Evolutionary conservation across 306 rosid species (phyloP).

Genomic region (Biancaea sappan): DNA sequence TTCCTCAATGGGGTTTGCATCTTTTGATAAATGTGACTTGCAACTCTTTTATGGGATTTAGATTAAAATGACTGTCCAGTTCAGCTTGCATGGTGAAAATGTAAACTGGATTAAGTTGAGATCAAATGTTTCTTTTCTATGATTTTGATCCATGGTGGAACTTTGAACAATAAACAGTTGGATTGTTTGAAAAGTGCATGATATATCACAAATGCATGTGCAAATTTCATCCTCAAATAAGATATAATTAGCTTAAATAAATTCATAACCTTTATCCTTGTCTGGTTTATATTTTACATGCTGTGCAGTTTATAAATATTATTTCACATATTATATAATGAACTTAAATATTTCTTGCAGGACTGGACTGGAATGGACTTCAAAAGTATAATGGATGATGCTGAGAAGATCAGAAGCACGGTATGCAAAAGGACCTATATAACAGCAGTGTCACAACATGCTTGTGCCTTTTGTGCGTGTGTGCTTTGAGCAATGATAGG

Average conservation of each 20-base stretch:
- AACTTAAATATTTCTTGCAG: conserved; percentile 51
- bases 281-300: conserved; percentile 21
- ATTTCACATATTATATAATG: conserved; percentile 1
- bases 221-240: conserved; percentile 21
- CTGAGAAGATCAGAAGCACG: conserved; percentile 81
- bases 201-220: background rate
- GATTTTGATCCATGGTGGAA: conserved; percentile 4
- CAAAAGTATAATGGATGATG: conserved; percentile 83
- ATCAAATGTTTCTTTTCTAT: conserved; percentile 18
- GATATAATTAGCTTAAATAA: background rate
- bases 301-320: conserved; percentile 1
- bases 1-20: background rate
- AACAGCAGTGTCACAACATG: conserved; percentile 21
- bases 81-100: conserved; percentile 9
- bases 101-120: conserved; percentile 16
- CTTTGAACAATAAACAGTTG: conserved; percentile 17
- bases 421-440: conserved; percentile 53
- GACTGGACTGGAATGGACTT: conserved; percentile 97
- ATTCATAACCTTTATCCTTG: conserved; percentile 9
- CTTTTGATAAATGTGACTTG: background rate
- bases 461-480: background rate
- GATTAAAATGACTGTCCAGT: background rate
- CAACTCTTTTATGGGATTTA: background rate
- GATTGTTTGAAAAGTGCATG: background rate
- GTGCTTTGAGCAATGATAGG: background rate